Conservation (phyloP, 1,284 basidiomycete species). For the Schizophyllum amplum region DNA sequence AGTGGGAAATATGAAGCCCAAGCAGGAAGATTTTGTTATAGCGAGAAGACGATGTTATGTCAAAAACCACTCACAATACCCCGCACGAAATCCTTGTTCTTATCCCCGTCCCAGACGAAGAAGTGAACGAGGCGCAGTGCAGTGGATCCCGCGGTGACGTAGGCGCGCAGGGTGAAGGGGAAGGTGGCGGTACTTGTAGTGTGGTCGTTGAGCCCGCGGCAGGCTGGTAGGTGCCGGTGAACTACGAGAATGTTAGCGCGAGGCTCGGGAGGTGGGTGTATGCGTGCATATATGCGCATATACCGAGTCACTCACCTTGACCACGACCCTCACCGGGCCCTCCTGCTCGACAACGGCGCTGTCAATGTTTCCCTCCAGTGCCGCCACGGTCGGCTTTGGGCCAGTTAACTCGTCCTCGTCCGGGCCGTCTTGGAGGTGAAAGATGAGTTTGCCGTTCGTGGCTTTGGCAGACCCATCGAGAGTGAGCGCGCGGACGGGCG, state of each 20-base stretch:
- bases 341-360: conserved; percentile 28
- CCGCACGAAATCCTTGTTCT: conserved; percentile 33
- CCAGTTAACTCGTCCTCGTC: conserved; percentile 26
- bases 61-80: conserved; percentile 18
- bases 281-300: not conserved
- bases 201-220: not conserved
- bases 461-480: conserved; percentile 23
- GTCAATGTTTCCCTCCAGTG: conserved; percentile 24
- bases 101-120: conserved; percentile 34
- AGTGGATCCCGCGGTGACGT: conserved; percentile 28
- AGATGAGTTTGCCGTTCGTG: conserved; percentile 24
- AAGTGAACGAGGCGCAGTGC: conserved; percentile 30
- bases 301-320: conserved; percentile 26
- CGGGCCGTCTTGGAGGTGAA: conserved; percentile 27
- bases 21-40: conserved; percentile 11
- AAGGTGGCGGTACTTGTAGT: conserved; percentile 9
- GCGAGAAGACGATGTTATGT: not conserved
- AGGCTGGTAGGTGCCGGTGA: conserved; percentile 21
- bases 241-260: conserved; percentile 13
- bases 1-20: too few species aligned
- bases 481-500: conserved; percentile 23
- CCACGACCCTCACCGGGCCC: conserved; percentile 33
- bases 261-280: not conserved
- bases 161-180: conserved; percentile 31
- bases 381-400: conserved; percentile 19